A percentile compares a stretch with the other conserved stretches of the same genome.
These are phyloP conservation scores for Saccharomyces hybrid DNA, from an alignment of 1,139 yeast species.

Conservation along the genomic window DNA sequence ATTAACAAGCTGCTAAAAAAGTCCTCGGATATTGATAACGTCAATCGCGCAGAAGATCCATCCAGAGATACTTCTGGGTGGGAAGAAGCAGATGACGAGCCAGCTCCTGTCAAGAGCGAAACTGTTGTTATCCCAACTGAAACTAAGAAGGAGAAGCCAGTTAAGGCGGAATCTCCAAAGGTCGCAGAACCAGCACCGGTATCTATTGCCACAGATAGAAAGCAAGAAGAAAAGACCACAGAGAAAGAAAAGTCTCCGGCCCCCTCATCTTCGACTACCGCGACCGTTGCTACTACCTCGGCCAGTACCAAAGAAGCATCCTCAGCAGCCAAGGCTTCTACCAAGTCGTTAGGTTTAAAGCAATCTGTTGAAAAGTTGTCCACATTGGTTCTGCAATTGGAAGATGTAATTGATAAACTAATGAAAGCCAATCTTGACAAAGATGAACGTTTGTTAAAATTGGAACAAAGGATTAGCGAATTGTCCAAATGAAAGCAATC, in stretches of 20 bases:
- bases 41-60: constrained; percentile 33
- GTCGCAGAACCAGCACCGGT: constrained; percentile 9
- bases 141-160: constrained; percentile 8
- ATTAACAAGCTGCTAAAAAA: constrained; percentile 46
- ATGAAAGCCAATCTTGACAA: constrained; percentile 50
- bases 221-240: constrained; percentile 13
- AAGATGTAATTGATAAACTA: constrained; percentile 46
- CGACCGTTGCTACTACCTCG: constrained; percentile 9
- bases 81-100: constrained; percentile 35
- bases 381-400: constrained; percentile 47
- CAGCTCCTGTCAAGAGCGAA: constrained; percentile 7
- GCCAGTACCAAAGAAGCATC: constrained; percentile 8
- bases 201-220: constrained; percentile 1
- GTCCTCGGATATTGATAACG: constrained; percentile 41
- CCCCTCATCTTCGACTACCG: not conserved
- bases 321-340: constrained; percentile 18
- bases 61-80: constrained; percentile 31
- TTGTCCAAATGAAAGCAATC: constrained; percentile 25
- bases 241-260: constrained; percentile 10
- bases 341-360: constrained; percentile 50
- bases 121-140: constrained; percentile 6
- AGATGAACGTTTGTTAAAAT: constrained; percentile 46
- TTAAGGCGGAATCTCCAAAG: constrained; percentile 4
- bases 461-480: constrained; percentile 40
- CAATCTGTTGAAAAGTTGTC: constrained; percentile 63